Conservation (phyloP, 202 grass and related monocot genomes). For the Carex arenaria region DNA sequence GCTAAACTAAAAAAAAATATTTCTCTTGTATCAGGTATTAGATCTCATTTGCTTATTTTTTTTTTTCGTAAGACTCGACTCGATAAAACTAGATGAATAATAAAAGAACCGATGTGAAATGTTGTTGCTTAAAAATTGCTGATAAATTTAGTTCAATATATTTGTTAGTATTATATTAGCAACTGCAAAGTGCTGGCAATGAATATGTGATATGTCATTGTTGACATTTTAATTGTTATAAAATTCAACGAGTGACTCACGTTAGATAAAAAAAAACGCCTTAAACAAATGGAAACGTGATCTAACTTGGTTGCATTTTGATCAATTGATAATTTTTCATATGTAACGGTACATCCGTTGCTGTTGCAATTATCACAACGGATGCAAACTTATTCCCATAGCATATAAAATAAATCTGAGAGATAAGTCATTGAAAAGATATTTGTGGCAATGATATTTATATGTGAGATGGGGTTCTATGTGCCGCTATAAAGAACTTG, state of each 20-base stretch:
- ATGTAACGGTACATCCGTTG: background rate
- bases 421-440: background rate
- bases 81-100: background rate
- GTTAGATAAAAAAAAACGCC: background rate
- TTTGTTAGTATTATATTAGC: background rate
- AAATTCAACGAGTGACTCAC: background rate
- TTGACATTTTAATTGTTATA: background rate
- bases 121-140: background rate
- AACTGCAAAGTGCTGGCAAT: background rate
- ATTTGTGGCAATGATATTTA: background rate
- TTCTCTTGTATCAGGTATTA: too few species aligned
- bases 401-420: background rate
- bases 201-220: background rate
- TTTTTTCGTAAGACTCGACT: background rate
- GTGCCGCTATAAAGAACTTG: background rate
- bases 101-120: background rate
- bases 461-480: background rate
- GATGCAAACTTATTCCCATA: background rate
- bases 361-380: background rate
- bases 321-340: background rate
- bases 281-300: background rate
- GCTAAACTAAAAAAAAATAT: too few species aligned
- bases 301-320: background rate
- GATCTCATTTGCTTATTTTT: too few species aligned
- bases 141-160: background rate